phyloP scores from a whole-genome alignment of 2,329 filamentous ascomycete genomes.

The Aspergillus japonicus region DNA sequence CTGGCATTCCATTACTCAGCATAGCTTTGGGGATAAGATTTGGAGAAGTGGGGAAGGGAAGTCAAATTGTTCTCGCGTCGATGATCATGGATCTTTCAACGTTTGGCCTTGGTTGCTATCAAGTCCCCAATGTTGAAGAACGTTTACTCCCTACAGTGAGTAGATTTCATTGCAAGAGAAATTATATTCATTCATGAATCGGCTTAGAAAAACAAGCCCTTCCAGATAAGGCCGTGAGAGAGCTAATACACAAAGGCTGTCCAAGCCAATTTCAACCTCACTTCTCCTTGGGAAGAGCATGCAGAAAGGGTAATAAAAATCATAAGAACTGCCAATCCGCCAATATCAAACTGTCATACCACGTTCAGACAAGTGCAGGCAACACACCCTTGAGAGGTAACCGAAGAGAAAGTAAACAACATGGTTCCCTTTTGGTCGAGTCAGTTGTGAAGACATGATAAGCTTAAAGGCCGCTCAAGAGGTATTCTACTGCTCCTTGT shows the following conservation, averaged over 20 bases:
- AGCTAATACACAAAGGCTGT: slow-evolving; percentile 1
- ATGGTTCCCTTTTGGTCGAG: slow-evolving; percentile 27
- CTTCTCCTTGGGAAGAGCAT: background rate
- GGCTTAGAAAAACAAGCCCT: background rate
- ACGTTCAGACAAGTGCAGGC: slow-evolving; percentile 3
- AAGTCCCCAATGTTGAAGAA: too few species aligned
- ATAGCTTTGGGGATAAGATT: too few species aligned
- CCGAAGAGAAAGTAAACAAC: background rate
- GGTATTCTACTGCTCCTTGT: slow-evolving; percentile 64
- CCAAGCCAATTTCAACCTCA: background rate
- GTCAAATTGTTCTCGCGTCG: too few species aligned
- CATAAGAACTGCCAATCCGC: background rate
- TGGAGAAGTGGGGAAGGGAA: too few species aligned
- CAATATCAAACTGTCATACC: slow-evolving; percentile 5
- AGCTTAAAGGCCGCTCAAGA: slow-evolving; percentile 27
- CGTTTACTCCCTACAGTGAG: too few species aligned
- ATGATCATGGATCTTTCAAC: too few species aligned
- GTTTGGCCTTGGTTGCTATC: too few species aligned
- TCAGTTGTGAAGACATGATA: background rate
- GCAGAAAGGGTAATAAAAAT: slow-evolving; percentile 5
- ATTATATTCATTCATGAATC: background rate
- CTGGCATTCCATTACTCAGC: too few species aligned
- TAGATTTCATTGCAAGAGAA: background rate
- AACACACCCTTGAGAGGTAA: background rate
- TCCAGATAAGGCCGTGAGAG: background rate